Evolutionary conservation across 805 yeast species (phyloP), one percentile per base, ranked within the genome.

Genomic region (Middelhovenomyces tepae): DNA sequence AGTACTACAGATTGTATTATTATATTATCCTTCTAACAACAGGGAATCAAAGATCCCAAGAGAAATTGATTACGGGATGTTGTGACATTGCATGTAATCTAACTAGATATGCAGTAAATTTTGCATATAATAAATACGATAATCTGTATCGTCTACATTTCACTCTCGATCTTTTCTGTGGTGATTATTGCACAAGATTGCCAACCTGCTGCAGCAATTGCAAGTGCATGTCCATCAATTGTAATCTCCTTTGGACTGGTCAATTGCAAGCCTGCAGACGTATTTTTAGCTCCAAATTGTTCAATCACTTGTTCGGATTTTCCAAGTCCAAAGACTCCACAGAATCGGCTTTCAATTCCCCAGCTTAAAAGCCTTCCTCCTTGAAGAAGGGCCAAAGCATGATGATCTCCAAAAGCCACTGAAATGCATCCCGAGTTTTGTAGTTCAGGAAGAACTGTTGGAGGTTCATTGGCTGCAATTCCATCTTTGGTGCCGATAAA

Each of bases 121-220:
- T n/a, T n/a, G n/a, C n/a, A n/a, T n/a, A n/a, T n/a, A n/a, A n/a
- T n/a, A n/a, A n/a, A n/a, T n/a, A n/a, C n/a, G n/a, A n/a, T n/a
- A n/a, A n/a, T n/a, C n/a, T n/a, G n/a, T n/a, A n/a, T n/a, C n/a
- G n/a, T n/a, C n/a, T n/a, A n/a, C n/a, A n/a, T n/a, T n/a, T n/a
- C n/a, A n/a, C n/a, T n/a, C n/a, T n/a, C n/a, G n/a, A n/a, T 78
- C 9, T 16, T 20, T 23, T 18, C 30, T 54, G 45, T 40, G 20
- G 47, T 46, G 10, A 73, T 59, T 33, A 81, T 59, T 1, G 85
- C 86, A 27, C 77, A 74, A 4, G 84, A 70, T 37, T 81, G 91
- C 89, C 89, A 81, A 1, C 91, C 93, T 10, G 75, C 77, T 5
- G 87, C 84, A 1, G 81, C 69, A 21, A 79, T 67, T 0, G 76